Percentiles rank a stretch among this genome's conserved stretches.
Conservation (phyloP, 495 filamentous ascomycete genomes). For the Echria macrotheca region DNA sequence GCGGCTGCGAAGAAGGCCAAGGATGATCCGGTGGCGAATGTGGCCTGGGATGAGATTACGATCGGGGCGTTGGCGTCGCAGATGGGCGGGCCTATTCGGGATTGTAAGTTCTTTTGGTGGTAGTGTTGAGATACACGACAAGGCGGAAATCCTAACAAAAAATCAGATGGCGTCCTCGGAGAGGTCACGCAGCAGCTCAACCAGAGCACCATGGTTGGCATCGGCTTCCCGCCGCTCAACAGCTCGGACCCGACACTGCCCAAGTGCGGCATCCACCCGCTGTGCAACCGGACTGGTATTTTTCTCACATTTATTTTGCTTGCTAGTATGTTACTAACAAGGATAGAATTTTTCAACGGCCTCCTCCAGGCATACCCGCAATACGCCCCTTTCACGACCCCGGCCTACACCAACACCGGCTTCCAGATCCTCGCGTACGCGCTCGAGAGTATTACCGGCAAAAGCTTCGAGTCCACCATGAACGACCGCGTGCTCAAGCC, state of each 20-base stretch:
- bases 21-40: constrained; percentile 34
- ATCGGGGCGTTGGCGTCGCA: constrained; percentile 50
- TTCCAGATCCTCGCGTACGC: constrained; percentile 51
- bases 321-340: background rate
- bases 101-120: constrained; percentile 33
- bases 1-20: constrained; percentile 24
- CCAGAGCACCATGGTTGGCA: constrained; percentile 23
- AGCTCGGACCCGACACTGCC: constrained; percentile 36
- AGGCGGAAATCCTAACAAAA: background rate
- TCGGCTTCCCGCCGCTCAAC: constrained; percentile 40
- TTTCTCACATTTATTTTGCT: background rate
- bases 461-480: constrained; percentile 5
- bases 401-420: constrained; percentile 54
- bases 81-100: constrained; percentile 44
- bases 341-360: constrained; percentile 48
- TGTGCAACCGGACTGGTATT: constrained; percentile 34
- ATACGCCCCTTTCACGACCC: constrained; percentile 42
- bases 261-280: constrained; percentile 32
- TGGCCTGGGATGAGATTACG: constrained; percentile 52
- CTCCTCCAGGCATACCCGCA: constrained; percentile 43
- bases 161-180: constrained; percentile 34
- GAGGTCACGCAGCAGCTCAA: constrained; percentile 37
- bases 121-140: constrained; percentile 2
- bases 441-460: constrained; percentile 48
- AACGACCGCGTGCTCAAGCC: constrained; percentile 1